A percentile compares a stretch with the other conserved stretches of the same genome.
phyloP scores from a whole-genome alignment of 305 asterid species.

The Solanum hybrid region DNA sequence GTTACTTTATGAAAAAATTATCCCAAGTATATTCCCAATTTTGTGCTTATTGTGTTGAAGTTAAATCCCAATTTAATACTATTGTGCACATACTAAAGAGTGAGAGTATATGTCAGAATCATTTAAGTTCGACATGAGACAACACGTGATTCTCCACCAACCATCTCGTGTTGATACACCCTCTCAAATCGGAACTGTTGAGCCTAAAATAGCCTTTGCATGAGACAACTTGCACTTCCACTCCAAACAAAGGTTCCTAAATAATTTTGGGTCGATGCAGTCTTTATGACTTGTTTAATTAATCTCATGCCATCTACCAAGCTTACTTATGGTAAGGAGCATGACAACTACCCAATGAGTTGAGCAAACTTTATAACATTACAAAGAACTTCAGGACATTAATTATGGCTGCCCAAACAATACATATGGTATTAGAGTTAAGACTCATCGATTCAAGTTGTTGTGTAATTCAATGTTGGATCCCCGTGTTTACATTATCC shows the following conservation, averaged over 20 bases:
- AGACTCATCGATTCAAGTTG: not conserved
- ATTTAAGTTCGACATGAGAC: not conserved
- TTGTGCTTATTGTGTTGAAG: not conserved
- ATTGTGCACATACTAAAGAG: not conserved
- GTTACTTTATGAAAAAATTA: not conserved
- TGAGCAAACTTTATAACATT: not conserved
- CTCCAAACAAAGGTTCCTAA: not conserved
- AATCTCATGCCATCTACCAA: not conserved
- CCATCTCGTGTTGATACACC: not conserved
- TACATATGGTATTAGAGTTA: not conserved
- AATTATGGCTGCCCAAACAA: not conserved
- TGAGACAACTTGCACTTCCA: not conserved
- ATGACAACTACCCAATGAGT: not conserved
- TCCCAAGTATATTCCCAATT: not conserved
- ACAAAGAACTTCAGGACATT: not conserved
- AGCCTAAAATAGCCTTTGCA: not conserved
- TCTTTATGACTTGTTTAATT: not conserved
- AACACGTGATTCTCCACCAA: not conserved
- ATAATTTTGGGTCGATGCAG: not conserved
- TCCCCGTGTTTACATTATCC: not conserved
- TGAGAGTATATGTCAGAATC: not conserved
- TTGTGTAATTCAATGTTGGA: not conserved
- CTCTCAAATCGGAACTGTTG: not conserved
- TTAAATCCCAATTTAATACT: not conserved
- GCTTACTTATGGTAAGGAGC: not conserved